phyloP scores from a whole-genome alignment of 768 basidiomycete species.

The Naematelia aurantialba region DNA sequence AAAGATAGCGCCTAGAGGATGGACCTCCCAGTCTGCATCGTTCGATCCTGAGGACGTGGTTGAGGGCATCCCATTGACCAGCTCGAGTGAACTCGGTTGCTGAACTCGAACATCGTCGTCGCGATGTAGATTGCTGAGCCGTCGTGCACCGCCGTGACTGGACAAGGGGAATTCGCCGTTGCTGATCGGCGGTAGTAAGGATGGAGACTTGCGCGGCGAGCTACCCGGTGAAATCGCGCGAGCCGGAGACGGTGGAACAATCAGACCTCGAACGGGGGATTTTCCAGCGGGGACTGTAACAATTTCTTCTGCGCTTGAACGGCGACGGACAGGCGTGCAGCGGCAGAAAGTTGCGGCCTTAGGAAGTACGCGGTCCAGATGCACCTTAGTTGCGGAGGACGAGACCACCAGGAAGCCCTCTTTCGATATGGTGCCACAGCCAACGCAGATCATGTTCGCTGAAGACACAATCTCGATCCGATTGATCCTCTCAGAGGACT shows the following conservation, averaged over 20 bases:
- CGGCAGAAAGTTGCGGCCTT: constrained; percentile 16
- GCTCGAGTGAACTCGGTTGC: constrained; percentile 2
- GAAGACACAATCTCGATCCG: constrained; percentile 63
- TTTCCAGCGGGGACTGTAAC: neutral
- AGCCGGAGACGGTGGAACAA: constrained; percentile 26
- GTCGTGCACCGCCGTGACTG: constrained; percentile 29
- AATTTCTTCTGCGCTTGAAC: constrained; percentile 19
- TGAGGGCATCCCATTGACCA: neutral
- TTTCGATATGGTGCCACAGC: constrained; percentile 65
- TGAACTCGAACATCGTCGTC: constrained; percentile 14
- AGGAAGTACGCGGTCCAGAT: constrained; percentile 62
- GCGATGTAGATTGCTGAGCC: constrained; percentile 27
- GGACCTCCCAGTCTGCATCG: constrained; percentile 1
- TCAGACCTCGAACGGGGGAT: constrained; percentile 8
- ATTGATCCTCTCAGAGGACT: constrained; percentile 57
- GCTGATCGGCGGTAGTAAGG: constrained; percentile 25
- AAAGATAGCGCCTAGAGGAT: constrained; percentile 8
- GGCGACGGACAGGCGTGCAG: constrained; percentile 14
- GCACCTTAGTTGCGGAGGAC: constrained; percentile 63
- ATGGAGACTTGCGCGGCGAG: constrained; percentile 34
- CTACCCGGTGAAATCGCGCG: constrained; percentile 12
- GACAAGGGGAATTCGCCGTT: constrained; percentile 45
- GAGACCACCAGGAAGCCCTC: constrained; percentile 67
- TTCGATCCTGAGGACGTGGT: neutral
- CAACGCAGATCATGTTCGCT: constrained; percentile 59